Evolutionary conservation across 176 grass and related monocot species (phyloP).

Genomic region (Pontederia paniculata): DNA sequence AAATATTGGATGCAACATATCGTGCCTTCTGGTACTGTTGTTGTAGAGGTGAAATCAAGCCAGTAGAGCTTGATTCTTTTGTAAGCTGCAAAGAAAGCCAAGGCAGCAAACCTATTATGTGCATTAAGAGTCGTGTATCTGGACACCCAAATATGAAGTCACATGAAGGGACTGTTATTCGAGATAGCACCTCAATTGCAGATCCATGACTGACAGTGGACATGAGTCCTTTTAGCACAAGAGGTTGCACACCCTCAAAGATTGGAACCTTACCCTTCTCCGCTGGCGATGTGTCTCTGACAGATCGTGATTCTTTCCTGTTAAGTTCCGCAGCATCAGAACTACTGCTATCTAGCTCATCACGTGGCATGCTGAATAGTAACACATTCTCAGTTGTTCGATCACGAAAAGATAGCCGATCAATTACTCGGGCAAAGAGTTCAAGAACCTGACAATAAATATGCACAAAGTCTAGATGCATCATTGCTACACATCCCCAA

Average conservation of each 20-base stretch:
- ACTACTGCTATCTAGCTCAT: slow-evolving; percentile 61
- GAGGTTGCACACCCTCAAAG: slow-evolving; percentile 87
- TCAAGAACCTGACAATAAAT: slow-evolving; percentile 89
- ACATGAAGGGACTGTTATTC: slow-evolving; percentile 74
- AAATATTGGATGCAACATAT: slow-evolving; percentile 80
- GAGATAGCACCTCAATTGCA: slow-evolving; percentile 84
- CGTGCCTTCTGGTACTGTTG: slow-evolving; percentile 79
- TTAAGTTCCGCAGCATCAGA: slow-evolving; percentile 56
- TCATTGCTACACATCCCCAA: slow-evolving; percentile 90
- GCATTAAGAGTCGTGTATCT: slow-evolving; percentile 90
- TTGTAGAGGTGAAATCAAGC: slow-evolving; percentile 36
- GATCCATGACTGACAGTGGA: slow-evolving; percentile 73
- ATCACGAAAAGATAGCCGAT: slow-evolving; percentile 69
- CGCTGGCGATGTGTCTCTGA: slow-evolving; percentile 42
- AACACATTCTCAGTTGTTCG: slow-evolving; percentile 85
- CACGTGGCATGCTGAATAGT: slow-evolving; percentile 84
- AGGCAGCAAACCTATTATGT: slow-evolving; percentile 79
- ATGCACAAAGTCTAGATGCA: slow-evolving; percentile 93
- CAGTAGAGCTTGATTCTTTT: slow-evolving; percentile 27
- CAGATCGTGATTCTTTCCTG: slow-evolving; percentile 48
- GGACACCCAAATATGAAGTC: slow-evolving; percentile 92
- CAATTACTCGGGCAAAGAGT: slow-evolving; percentile 71
- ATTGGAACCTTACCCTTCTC: slow-evolving; percentile 73
- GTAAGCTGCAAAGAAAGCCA: slow-evolving; percentile 85
- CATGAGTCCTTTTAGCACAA: slow-evolving; percentile 91